These are phyloP conservation scores for Saturnispora hagleri DNA, from an alignment of 805 yeast genomes.

Conservation along the genomic window DNA sequence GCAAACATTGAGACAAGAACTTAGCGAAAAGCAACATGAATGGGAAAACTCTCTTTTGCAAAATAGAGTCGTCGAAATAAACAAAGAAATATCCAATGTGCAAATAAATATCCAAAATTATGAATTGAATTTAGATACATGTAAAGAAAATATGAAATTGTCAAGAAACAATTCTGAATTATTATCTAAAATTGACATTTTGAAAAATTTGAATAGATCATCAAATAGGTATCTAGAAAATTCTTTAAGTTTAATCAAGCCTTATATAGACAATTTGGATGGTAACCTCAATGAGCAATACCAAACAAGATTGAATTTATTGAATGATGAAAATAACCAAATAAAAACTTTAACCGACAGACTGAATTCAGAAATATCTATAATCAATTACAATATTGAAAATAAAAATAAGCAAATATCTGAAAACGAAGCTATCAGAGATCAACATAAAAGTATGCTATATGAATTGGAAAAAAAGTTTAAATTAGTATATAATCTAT, in stretches of 20 bases:
- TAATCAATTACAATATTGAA: slow-evolving; percentile 5
- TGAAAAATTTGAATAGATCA: slow-evolving; percentile 14
- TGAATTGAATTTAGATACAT: slow-evolving; percentile 42
- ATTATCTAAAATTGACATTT: slow-evolving; percentile 39
- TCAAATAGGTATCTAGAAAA: slow-evolving; percentile 15
- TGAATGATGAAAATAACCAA: slow-evolving; percentile 11
- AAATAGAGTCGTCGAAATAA: slow-evolving; percentile 24
- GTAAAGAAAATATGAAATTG: slow-evolving; percentile 40
- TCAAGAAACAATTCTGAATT: slow-evolving; percentile 51
- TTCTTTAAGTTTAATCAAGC: slow-evolving; percentile 2
- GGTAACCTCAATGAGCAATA: slow-evolving; percentile 7
- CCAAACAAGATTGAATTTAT: neutral
- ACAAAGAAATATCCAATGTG: slow-evolving; percentile 28
- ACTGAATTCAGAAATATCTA: slow-evolving; percentile 8
- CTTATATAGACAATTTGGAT: slow-evolving; percentile 9
- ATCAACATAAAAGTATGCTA: neutral
- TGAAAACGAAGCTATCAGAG: neutral
- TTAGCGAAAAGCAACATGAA: slow-evolving; percentile 32
- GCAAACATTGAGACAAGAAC: slow-evolving; percentile 34
- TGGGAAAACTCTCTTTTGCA: slow-evolving; percentile 25
- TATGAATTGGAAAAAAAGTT: slow-evolving; percentile 3
- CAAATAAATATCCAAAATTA: slow-evolving; percentile 29
- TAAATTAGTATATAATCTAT: slow-evolving; percentile 28
- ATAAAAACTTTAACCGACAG: slow-evolving; percentile 9
- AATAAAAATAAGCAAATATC: neutral